Base-by-base conservation (phyloP, 805 yeast genomes). In the Nakazawaea molendinolei region DNA sequence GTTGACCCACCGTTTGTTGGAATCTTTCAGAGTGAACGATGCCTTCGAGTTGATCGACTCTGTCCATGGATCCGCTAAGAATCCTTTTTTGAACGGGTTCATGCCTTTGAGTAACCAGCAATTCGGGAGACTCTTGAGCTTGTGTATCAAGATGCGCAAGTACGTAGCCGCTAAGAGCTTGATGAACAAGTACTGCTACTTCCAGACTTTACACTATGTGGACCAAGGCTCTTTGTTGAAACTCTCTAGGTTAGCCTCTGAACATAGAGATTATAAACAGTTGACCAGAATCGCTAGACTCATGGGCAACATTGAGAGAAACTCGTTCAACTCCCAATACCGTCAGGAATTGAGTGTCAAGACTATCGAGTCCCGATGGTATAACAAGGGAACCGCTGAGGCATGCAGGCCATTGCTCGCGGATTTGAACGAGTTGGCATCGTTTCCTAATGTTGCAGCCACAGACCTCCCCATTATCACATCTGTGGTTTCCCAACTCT, bases 51-150 rank as follows among this genome's bases (percentile, higher is more conserved):
- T 16, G 19, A 18, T 8, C 16, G 10, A 22, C 23, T 23, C 8
- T 23, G 17, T 28, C 4, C 27, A 31, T 17, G 10, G 10, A 8
- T 6, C n/a, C n/a, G 17, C 5, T 12, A 22, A 28, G 15, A 27
- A 27, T 12, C 14, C 29, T 3, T 31, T 7, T 14, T 10, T 10
- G 12, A 10, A 31, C 14, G n/a, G 18, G 14, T 33, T n/a, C 26
- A 21, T 18, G 14, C 41, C 41, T 4, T 25, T 38, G 23, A 25
- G 34, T 17, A 33, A 38, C 18, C 37, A 33, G 18, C 34, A 32
- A 25, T 13, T 38, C 5, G 37, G 41, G 13, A 7, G 22, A 14
- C 19, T 38, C 6, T 16, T 38, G 15, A 23, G 34, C 3, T 14
- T 12, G 8, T 5, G 28, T 16, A 6, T 32, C 6, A 8, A n/a